Base-by-base conservation (phyloP, 2,329 filamentous ascomycete species). In the Thermoascus crustaceus region DNA sequence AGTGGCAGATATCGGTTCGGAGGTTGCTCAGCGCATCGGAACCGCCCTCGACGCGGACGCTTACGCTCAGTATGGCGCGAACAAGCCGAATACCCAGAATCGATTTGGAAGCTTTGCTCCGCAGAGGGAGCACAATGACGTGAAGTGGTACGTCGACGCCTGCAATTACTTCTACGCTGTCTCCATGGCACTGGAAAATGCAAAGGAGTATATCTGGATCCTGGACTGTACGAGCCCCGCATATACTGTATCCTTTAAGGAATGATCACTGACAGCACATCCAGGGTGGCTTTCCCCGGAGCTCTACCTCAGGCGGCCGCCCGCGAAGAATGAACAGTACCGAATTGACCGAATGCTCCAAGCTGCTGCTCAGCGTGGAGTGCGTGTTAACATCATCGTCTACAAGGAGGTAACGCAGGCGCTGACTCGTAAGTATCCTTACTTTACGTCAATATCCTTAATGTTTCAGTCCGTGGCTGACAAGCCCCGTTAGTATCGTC, bases 371-470 rank as follows among this genome's bases (percentile, higher is more conserved):
- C 74, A 89, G 61, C 76, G 87, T 27, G 88, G 87, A 26, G 87
- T 94, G 30, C 77, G 82, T 48, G 71, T 94, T 48, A 82, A 88
- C 49, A 72, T 94, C 34, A 87, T 94, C 35, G 85, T 94, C 7
- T 94, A 94, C 66, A 94, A 94, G 63, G 88, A 95, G 45, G 84
- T 89, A 5, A 77, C 82, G 3, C 81, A 85, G 52, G 83, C 85
- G 24, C 64, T 93, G 51, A 87, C 83, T 25, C 69, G 82, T 85
- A 71, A 73, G 81, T 76, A 50, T 34, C 40, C 58, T 16, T 37
- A 44, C 58, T 18, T 17, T 30, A 18, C 13, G n/a, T n/a, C n/a
- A n/a, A n/a, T n/a, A n/a, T n/a, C n/a, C n/a, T n/a, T n/a, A n/a
- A n/a, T n/a, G n/a, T n/a, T 4, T 10, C 21, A 20, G 27, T 11